Conservation (phyloP, 495 filamentous ascomycete genomes). For the Annulohypoxylon bovei region DNA sequence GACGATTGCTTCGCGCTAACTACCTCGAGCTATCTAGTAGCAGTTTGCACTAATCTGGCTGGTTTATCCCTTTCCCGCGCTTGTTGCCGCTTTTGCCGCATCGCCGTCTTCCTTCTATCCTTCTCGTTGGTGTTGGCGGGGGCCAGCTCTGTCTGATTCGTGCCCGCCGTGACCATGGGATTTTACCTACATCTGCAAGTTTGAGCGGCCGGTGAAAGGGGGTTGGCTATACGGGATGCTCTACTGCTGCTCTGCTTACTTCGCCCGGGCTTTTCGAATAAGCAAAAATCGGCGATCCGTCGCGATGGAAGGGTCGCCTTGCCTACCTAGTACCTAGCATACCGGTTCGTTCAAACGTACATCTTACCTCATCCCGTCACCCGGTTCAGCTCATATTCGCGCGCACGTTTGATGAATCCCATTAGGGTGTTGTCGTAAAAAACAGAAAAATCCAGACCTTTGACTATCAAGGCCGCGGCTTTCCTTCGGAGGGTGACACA, state of each 20-base stretch:
- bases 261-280: slow-evolving; percentile 9
- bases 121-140: slow-evolving; percentile 4
- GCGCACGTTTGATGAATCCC: slow-evolving; percentile 7
- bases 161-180: slow-evolving; percentile 40
- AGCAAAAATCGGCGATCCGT: slow-evolving; percentile 34
- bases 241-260: slow-evolving; percentile 7
- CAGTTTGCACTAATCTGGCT: not conserved
- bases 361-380: slow-evolving; percentile 12
- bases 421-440: slow-evolving; percentile 1
- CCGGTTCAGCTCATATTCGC: slow-evolving; percentile 1
- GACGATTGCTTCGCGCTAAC: slow-evolving; percentile 10
- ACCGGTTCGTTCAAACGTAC: not conserved
- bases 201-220: slow-evolving; percentile 14
- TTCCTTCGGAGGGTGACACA: slow-evolving; percentile 15
- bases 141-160: slow-evolving; percentile 29
- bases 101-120: not conserved
- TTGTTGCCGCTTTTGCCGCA: slow-evolving; percentile 39
- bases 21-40: not conserved
- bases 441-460: slow-evolving; percentile 13
- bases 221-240: not conserved
- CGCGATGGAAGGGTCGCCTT: slow-evolving; percentile 3
- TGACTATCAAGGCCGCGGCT: slow-evolving; percentile 24
- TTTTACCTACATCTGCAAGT: slow-evolving; percentile 33
- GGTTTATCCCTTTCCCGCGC: slow-evolving; percentile 25
- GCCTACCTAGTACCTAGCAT: slow-evolving; percentile 8